Base-by-base conservation (phyloP, 2,329 filamentous ascomycete genomes). In the Fusarium secorum region DNA sequence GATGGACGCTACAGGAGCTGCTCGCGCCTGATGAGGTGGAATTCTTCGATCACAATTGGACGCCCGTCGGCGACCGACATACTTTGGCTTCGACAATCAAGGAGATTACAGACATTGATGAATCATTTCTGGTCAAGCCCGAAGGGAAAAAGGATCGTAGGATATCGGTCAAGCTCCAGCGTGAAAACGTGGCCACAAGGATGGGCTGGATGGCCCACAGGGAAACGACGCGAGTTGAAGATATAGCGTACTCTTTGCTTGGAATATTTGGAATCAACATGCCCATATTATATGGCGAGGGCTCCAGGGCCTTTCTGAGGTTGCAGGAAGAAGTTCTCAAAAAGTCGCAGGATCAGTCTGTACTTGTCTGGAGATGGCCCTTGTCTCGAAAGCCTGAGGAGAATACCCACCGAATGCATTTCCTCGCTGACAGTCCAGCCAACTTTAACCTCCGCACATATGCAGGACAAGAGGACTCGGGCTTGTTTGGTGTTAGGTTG, bases 131-230 rank as follows among this genome's bases (percentile, higher is more conserved):
- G 26, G 42, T 60, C 28, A 68, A 41, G 15, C 68, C 70, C 3
- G 74, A 75, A n/a, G 30, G 48, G 26, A 68, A 70, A 28, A 74
- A 67, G 58, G 53, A 60, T 42, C 69, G 63, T 38, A 72, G 57
- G 45, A 73, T 74, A 57, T 53, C 64, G 44, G 61, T 49, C 44
- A 51, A 74, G 32, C 55, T 76, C 28, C 64, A 73, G 46, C 66
- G 68, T 57, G 74, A 76, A 65, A 76, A 73, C 60, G 60, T 76
- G 51, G 79, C 80, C 20, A 64, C 73, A 44, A 72, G 77, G 51
- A 81, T 82, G 79, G 75, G 75, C 22, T 82, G 79, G 80, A 79
- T 78, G n/a, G 69, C 79, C 10, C 59, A 68, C 22, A 73, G 80
- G 20, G 58, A 76, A 44, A 80, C 78, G 7, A 76, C 68, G 2